Percentiles rank a stretch among this genome's conserved stretches.
Conservation (phyloP, 352 stramenopile genomes). For the Globisporangium sylvaticum region DNA sequence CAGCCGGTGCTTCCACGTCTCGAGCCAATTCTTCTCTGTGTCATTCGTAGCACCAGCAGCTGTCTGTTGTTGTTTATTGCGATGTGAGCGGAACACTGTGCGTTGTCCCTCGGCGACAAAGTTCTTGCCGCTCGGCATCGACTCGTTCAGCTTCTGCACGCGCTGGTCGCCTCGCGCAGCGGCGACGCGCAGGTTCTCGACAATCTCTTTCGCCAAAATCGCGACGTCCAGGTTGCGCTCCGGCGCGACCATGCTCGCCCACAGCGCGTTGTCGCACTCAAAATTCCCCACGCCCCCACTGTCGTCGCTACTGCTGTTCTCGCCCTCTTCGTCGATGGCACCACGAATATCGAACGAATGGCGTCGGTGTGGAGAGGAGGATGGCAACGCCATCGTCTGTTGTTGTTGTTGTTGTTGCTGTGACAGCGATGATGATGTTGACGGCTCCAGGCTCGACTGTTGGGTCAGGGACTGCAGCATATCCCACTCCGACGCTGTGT, state of each 20-base stretch:
- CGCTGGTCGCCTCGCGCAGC: conserved; percentile 27
- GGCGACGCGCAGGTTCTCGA: conserved; percentile 31
- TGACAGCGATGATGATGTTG: neutral
- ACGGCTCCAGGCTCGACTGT: neutral
- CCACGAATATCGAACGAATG: conserved; percentile 8
- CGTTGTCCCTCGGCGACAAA: conserved; percentile 9
- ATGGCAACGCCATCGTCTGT: neutral
- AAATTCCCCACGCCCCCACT: neutral
- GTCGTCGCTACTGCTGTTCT: neutral
- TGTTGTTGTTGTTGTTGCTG: neutral
- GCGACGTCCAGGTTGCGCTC: conserved; percentile 20
- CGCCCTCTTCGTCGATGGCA: neutral
- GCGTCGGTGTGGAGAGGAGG: neutral
- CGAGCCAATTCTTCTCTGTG: conserved; percentile 18
- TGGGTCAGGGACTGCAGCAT: conserved; percentile 13
- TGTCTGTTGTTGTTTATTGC: conserved; percentile 2
- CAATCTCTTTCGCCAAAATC: conserved; percentile 31
- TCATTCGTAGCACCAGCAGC: neutral
- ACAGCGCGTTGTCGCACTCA: conserved; percentile 8
- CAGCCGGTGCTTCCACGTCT: conserved; percentile 19
- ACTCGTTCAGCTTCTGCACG: conserved; percentile 20
- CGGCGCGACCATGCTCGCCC: conserved; percentile 9
- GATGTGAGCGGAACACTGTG: neutral
- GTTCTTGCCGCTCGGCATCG: conserved; percentile 20
- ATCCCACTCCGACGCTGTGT: conserved; percentile 18